Evolutionary conservation across 352 stramenopile genomes (phyloP).

Genomic region (Pythium brachiatum): DNA sequence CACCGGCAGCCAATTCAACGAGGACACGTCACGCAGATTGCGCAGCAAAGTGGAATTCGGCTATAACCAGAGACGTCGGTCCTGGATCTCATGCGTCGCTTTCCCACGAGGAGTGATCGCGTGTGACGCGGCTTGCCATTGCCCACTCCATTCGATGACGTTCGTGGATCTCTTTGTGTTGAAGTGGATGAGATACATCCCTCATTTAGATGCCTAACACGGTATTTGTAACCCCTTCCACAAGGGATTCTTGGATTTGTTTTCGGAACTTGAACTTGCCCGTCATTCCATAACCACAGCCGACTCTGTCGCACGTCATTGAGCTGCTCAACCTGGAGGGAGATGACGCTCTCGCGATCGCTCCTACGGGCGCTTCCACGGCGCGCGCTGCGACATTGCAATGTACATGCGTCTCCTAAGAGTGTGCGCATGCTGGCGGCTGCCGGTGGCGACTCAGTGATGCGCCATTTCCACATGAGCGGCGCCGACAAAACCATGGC

Average conservation of each 20-base stretch:
- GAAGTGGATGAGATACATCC: not conserved
- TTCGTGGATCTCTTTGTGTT: not conserved
- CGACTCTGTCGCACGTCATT: not conserved
- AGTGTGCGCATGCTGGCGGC: not conserved
- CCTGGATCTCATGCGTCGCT: too few relatives aligned
- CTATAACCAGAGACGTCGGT: too few relatives aligned
- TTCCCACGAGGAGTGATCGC: not conserved
- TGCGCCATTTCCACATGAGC: not conserved
- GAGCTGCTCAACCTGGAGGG: not conserved
- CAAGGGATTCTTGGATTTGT: constrained; percentile 3
- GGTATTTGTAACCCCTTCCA: constrained; percentile 5
- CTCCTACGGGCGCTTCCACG: constrained; percentile 1
- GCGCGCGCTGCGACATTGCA: not conserved
- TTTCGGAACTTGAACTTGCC: constrained; percentile 17
- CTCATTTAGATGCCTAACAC: not conserved
- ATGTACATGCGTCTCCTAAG: not conserved
- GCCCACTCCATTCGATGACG: not conserved
- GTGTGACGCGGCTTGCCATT: not conserved
- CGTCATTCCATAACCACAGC: not conserved
- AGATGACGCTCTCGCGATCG: constrained; percentile 8
- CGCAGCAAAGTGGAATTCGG: too few relatives aligned
- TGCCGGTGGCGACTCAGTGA: not conserved
- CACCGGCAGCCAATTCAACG: too few relatives aligned
- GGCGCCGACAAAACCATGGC: not conserved
- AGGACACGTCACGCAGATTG: too few relatives aligned